A percentile compares a stretch with the other conserved stretches of the same genome.
These are phyloP conservation scores for Sclerotinia trifoliorum DNA, from an alignment of 2,329 filamentous ascomycete species.

Conservation along the genomic window DNA sequence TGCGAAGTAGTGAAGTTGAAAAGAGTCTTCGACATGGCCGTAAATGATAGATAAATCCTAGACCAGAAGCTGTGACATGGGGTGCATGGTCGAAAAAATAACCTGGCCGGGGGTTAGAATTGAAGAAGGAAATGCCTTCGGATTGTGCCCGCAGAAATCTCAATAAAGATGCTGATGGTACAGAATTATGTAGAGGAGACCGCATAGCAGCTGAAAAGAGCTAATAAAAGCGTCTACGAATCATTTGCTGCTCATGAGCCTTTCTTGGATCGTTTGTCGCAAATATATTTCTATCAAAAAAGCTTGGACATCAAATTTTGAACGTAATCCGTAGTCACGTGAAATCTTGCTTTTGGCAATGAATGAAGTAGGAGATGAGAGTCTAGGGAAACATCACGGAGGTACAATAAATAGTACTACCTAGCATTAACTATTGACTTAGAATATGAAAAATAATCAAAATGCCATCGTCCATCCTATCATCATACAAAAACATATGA, in stretches of 20 bases:
- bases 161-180: constrained; percentile 58
- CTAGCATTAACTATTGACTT: background rate
- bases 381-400: too few relatives aligned
- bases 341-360: background rate
- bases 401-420: too few relatives aligned
- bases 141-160: constrained; percentile 73
- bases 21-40: constrained; percentile 29
- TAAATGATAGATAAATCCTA: constrained; percentile 11
- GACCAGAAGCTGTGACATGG: constrained; percentile 21
- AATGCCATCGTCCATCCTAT: background rate
- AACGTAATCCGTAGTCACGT: background rate
- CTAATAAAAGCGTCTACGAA: constrained; percentile 21
- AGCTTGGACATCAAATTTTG: constrained; percentile 26
- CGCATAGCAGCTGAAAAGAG: constrained; percentile 37
- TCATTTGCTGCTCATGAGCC: constrained; percentile 20
- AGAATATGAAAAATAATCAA: background rate
- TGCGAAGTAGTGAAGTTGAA: constrained; percentile 28
- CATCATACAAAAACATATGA: background rate
- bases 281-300: constrained; percentile 22
- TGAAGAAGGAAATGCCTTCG: constrained; percentile 55
- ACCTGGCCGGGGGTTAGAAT: constrained; percentile 41
- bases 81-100: constrained; percentile 35
- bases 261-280: constrained; percentile 1
- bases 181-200: constrained; percentile 37
- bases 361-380: too few relatives aligned